Percentiles rank a stretch among this genome's conserved stretches.
These are phyloP conservation scores for Camellia granthamiana DNA, from an alignment of 148 eudicot species.

Conservation along the genomic window DNA sequence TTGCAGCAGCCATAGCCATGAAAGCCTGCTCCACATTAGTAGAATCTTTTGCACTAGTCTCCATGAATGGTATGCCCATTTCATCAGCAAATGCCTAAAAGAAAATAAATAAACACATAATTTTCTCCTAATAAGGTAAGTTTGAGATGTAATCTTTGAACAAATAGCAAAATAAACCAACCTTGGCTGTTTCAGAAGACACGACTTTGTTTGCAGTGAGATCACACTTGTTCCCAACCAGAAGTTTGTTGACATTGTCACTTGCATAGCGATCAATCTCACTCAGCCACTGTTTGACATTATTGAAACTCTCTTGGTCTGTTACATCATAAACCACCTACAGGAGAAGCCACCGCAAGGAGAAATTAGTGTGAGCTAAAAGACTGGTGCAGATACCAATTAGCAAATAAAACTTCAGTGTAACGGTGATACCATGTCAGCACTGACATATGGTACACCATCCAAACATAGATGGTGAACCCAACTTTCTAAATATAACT, in stretches of 20 bases:
- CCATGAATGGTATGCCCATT: conserved; percentile 76
- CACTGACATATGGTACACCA: too few species aligned
- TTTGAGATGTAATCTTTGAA: neutral
- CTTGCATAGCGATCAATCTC: conserved; percentile 79
- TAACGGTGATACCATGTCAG: too few species aligned
- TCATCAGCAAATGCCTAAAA: conserved; percentile 73
- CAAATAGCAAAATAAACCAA: conserved; percentile 7
- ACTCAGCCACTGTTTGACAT: conserved; percentile 70
- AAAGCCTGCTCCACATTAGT: conserved; percentile 76
- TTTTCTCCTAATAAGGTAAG: neutral
- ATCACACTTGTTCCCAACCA: conserved; percentile 78
- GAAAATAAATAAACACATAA: neutral
- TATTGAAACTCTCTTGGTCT: conserved; percentile 74
- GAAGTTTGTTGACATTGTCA: conserved; percentile 70
- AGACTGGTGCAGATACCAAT: neutral
- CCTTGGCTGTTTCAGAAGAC: conserved; percentile 66
- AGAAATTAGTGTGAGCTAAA: neutral
- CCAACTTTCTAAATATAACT: too few species aligned
- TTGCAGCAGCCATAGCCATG: conserved; percentile 79
- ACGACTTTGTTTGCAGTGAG: conserved; percentile 64
- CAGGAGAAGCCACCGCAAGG: neutral
- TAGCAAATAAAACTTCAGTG: neutral
- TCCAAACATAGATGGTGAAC: too few species aligned
- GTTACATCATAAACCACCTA: conserved; percentile 84
- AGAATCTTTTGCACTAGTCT: conserved; percentile 78